Conservation (phyloP, 805 yeast genomes). For the Kodamaea laetipori region DNA sequence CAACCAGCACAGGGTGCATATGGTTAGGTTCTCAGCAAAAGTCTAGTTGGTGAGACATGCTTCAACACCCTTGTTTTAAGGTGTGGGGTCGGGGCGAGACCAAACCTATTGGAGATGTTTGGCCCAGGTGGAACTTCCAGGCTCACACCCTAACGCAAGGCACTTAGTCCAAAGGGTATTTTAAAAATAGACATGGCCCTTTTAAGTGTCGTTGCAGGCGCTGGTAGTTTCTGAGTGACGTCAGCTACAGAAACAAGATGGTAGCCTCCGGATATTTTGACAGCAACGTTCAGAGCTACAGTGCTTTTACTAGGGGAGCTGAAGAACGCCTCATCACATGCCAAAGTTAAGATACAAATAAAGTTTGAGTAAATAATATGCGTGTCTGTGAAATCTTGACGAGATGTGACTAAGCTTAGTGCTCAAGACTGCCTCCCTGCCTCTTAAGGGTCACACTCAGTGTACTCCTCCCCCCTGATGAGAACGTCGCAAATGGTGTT, state of each 20-base stretch:
- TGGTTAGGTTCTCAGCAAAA: too few relatives aligned
- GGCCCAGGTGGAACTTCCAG: neutral
- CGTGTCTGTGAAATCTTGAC: neutral
- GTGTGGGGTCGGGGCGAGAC: neutral
- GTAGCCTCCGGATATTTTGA: slow-evolving; percentile 1
- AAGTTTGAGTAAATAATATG: neutral
- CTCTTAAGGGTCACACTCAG: too few relatives aligned
- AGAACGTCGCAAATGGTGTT: slow-evolving; percentile 23
- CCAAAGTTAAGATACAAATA: neutral
- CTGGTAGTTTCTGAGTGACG: neutral
- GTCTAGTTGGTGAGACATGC: too few relatives aligned
- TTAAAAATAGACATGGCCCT: too few relatives aligned
- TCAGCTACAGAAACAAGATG: slow-evolving; percentile 1
- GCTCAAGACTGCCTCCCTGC: too few relatives aligned
- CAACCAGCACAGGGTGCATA: too few relatives aligned
- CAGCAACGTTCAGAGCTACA: slow-evolving; percentile 1
- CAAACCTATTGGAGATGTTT: too few relatives aligned
- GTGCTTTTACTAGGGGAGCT: neutral
- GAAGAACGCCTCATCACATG: slow-evolving; percentile 2
- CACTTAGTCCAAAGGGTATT: neutral
- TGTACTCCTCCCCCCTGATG: slow-evolving; percentile 23
- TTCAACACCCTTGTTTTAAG: neutral
- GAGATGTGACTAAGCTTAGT: slow-evolving; percentile 4
- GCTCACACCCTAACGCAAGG: slow-evolving; percentile 4
- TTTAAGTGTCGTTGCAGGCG: neutral